Conservation (phyloP, 768 basidiomycete genomes). For the Suillus brevipes region DNA sequence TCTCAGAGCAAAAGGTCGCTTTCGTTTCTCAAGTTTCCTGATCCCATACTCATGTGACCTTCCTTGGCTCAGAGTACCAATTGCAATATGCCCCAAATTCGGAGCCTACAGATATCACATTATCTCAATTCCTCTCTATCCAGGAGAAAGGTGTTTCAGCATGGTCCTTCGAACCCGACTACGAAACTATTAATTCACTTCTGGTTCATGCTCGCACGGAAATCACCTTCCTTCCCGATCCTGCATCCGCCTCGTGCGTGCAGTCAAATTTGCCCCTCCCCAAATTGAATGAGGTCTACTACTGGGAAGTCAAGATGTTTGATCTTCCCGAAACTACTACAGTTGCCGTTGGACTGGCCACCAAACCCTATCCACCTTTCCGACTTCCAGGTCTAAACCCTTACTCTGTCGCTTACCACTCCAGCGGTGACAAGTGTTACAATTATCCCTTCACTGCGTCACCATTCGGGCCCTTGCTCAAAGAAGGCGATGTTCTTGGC, state of each 20-base stretch:
- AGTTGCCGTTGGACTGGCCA: conserved; percentile 92
- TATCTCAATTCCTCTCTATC: conserved; percentile 97
- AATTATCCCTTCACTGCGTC: conserved; percentile 92
- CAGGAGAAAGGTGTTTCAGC: conserved; percentile 99
- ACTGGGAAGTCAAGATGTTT: conserved; percentile 99
- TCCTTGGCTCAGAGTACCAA: conserved; percentile 63
- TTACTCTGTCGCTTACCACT: conserved; percentile 93
- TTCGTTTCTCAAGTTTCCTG: conserved; percentile 1
- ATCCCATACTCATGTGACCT: conserved; percentile 8
- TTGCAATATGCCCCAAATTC: conserved; percentile 92
- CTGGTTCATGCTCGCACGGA: conserved; percentile 96
- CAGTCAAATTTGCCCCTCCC: conserved; percentile 97
- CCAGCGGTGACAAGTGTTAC: conserved; percentile 95
- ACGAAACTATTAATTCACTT: conserved; percentile 89
- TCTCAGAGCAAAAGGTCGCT: conserved; percentile 81
- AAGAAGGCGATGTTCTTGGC: conserved; percentile 95
- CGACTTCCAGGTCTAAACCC: conserved; percentile 84
- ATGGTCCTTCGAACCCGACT: conserved; percentile 99
- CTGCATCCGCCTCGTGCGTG: conserved; percentile 90
- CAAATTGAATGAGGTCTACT: conserved; percentile 98
- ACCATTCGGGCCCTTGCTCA: conserved; percentile 79
- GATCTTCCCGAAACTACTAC: conserved; percentile 87
- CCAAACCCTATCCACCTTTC: conserved; percentile 96
- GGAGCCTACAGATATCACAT: conserved; percentile 95
- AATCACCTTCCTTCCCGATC: conserved; percentile 96